phyloP scores from a whole-genome alignment of 306 rosid species.

The Prunus davidiana region DNA sequence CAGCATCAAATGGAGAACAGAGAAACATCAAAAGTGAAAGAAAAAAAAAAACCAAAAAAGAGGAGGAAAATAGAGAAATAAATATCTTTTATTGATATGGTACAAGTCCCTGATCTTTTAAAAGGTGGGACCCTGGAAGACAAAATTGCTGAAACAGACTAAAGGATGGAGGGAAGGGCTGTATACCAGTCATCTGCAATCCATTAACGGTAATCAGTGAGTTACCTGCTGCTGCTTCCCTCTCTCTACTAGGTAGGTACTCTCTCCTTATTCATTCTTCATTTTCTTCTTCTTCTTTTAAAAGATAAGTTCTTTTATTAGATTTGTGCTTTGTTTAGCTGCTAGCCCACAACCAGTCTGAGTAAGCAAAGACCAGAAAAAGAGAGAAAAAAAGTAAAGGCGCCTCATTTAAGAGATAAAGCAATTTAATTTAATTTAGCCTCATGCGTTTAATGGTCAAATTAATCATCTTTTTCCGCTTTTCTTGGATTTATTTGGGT shows the following conservation, averaged over 20 bases:
- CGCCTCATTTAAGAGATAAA: background rate
- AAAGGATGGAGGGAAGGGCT: background rate
- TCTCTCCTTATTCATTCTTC: background rate
- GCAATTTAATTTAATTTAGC: background rate
- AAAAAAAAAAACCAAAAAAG: too few relatives aligned
- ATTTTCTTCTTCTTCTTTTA: background rate
- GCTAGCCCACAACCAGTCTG: background rate
- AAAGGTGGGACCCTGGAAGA: background rate
- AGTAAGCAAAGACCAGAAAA: background rate
- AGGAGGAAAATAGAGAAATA: too few relatives aligned
- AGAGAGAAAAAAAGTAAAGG: background rate
- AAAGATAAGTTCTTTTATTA: background rate
- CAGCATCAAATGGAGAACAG: too few relatives aligned
- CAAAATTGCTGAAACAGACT: background rate
- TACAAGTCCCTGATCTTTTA: background rate
- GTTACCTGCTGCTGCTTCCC: background rate
- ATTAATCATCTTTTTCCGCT: background rate
- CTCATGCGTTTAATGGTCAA: background rate
- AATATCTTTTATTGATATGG: background rate
- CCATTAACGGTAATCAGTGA: constrained; percentile 2
- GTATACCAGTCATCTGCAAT: constrained; percentile 16
- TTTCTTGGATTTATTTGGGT: background rate
- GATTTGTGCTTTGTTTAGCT: background rate
- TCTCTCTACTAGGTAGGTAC: constrained; percentile 9
- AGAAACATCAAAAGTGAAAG: too few relatives aligned